Evolutionary conservation across 805 yeast genomes (phyloP).

Genomic region (Ascoidea tarda): DNA sequence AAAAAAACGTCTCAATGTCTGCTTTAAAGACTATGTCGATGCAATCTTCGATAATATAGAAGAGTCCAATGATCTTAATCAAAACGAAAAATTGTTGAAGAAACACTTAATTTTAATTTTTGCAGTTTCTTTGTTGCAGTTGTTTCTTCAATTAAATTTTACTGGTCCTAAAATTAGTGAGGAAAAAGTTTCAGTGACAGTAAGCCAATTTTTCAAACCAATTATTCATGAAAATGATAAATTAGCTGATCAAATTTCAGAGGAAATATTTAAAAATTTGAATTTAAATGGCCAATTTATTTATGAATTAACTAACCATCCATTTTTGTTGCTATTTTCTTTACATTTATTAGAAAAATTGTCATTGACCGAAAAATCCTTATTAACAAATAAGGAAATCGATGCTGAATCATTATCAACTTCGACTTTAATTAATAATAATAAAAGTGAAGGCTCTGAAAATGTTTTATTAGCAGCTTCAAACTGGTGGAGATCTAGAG

Average conservation of each 20-base stretch:
- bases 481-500: constrained; percentile 69
- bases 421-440: constrained; percentile 3
- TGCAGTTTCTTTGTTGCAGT: constrained; percentile 50
- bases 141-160: constrained; percentile 61
- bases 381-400: constrained; percentile 14
- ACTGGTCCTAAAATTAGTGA: constrained; percentile 59
- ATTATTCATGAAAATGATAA: constrained; percentile 1
- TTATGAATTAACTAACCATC: constrained; percentile 42
- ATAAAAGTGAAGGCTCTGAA: constrained; percentile 4
- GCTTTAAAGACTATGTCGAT: not conserved
- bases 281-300: constrained; percentile 56
- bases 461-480: constrained; percentile 29
- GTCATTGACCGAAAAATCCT: constrained; percentile 17
- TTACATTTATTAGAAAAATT: constrained; percentile 29
- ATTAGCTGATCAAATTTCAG: constrained; percentile 1
- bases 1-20: not conserved
- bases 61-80: not conserved
- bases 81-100: constrained; percentile 8
- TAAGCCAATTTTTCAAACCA: constrained; percentile 9
- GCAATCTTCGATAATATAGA: not conserved
- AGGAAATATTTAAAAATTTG: constrained; percentile 24
- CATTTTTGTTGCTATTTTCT: constrained; percentile 29
- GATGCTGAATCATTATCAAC: constrained; percentile 10
- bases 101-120: constrained; percentile 12
- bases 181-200: not conserved